Conservation (phyloP, 305 asterid genomes). For the Solanum hybrid region DNA sequence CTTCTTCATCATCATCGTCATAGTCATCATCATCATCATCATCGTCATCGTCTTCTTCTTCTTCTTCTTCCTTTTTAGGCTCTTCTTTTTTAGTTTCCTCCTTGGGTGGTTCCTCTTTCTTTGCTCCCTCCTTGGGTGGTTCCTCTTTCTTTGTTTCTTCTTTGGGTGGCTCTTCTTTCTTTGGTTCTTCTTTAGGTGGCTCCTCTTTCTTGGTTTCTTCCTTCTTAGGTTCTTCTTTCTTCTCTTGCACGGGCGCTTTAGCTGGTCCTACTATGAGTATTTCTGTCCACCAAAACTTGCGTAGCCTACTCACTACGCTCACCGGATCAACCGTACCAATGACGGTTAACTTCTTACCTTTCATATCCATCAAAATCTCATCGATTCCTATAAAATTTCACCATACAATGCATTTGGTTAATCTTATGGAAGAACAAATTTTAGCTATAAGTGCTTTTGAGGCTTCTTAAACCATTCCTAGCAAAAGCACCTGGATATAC, state of each 20-base stretch:
- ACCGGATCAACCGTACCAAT: constrained; percentile 78
- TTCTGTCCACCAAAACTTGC: constrained; percentile 56
- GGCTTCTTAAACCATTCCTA: neutral
- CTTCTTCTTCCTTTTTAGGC: constrained; percentile 34
- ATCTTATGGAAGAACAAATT: neutral
- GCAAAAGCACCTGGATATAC: neutral
- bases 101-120: constrained; percentile 18
- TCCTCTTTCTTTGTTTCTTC: constrained; percentile 32
- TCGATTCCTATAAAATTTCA: constrained; percentile 68
- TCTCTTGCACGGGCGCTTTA: constrained; percentile 34
- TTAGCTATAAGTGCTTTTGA: neutral
- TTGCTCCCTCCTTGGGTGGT: constrained; percentile 32
- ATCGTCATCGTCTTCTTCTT: constrained; percentile 22
- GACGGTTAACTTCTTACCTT: constrained; percentile 48
- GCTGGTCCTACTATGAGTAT: constrained; percentile 62
- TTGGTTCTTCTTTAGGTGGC: constrained; percentile 59
- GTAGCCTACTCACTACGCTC: constrained; percentile 51
- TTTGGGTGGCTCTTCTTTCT: constrained; percentile 40
- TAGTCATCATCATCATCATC: constrained; percentile 29
- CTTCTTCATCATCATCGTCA: constrained; percentile 30
- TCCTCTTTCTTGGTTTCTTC: constrained; percentile 31
- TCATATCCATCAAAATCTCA: constrained; percentile 56
- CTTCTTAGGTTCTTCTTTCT: neutral
- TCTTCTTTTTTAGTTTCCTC: constrained; percentile 36
- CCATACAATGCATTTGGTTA: constrained; percentile 24